Conservation (phyloP, 192 early-diverging fungal genomes). For the Coemansia sp. region DNA sequence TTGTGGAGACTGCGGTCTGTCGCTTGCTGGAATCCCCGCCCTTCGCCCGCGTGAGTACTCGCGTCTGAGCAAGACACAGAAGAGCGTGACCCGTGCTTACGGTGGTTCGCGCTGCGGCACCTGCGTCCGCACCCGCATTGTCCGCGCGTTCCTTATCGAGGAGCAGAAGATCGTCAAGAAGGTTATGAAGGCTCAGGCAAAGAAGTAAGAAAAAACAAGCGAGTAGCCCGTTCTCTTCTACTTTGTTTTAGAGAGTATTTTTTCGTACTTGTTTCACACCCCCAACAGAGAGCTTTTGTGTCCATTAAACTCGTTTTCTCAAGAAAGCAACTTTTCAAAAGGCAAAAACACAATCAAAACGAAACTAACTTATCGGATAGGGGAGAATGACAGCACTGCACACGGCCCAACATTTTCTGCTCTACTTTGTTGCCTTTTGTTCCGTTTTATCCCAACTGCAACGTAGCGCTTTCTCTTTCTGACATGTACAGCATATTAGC, state of each 20-base stretch:
- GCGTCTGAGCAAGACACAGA: slow-evolving; percentile 87
- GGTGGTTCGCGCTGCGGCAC: slow-evolving; percentile 92
- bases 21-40: slow-evolving; percentile 85
- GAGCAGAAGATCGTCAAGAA: slow-evolving; percentile 99
- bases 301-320: too few relatives aligned
- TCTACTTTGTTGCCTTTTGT: too few relatives aligned
- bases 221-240: not conserved
- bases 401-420: too few relatives aligned
- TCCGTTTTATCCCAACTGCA: too few relatives aligned
- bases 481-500: too few relatives aligned
- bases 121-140: slow-evolving; percentile 86
- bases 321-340: too few relatives aligned
- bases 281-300: too few relatives aligned
- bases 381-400: too few relatives aligned
- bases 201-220: slow-evolving; percentile 39
- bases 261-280: slow-evolving; percentile 4
- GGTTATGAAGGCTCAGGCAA: slow-evolving; percentile 81
- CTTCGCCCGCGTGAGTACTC: slow-evolving; percentile 92
- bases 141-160: slow-evolving; percentile 98
- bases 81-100: slow-evolving; percentile 93
- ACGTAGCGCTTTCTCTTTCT: too few relatives aligned
- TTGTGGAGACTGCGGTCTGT: slow-evolving; percentile 95
- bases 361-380: too few relatives aligned
- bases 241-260: not conserved
- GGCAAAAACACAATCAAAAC: too few relatives aligned